Conservation (phyloP, 2,329 filamentous ascomycete species). For the Arthrobotrys conoides region DNA sequence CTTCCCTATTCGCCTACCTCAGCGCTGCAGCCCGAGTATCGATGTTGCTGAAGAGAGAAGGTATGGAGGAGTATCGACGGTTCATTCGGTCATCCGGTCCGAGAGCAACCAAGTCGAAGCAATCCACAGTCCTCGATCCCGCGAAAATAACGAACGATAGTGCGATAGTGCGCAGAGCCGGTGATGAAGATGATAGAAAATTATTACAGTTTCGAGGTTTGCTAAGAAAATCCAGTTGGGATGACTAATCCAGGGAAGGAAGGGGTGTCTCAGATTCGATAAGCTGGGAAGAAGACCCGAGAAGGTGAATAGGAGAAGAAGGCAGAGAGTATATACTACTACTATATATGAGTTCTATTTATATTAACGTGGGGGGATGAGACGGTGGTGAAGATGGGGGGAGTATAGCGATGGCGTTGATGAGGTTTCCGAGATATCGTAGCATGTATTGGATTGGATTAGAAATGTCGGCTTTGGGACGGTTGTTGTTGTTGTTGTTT, state of each 20-base stretch:
- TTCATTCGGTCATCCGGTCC: slow-evolving; percentile 46
- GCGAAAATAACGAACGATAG: neutral
- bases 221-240: neutral
- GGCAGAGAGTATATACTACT: neutral
- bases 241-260: slow-evolving; percentile 26
- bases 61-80: slow-evolving; percentile 9
- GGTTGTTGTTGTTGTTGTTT: slow-evolving; percentile 16
- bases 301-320: neutral
- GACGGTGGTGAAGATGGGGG: neutral
- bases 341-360: too few species aligned
- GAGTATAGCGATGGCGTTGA: slow-evolving; percentile 7
- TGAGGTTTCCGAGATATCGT: slow-evolving; percentile 8
- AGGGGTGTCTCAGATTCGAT: slow-evolving; percentile 28
- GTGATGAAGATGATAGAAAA: neutral
- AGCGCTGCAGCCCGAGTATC: slow-evolving; percentile 32
- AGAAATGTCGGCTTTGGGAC: neutral
- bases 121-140: neutral
- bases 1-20: slow-evolving; percentile 24
- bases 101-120: slow-evolving; percentile 5
- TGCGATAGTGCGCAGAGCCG: slow-evolving; percentile 19
- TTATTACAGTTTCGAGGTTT: neutral
- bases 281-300: slow-evolving; percentile 1
- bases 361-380: neutral
- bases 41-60: slow-evolving; percentile 9
- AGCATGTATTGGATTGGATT: neutral